These are phyloP conservation scores for Maudiozyma turicensis DNA, from an alignment of 805 yeast species.

Conservation along the genomic window DNA sequence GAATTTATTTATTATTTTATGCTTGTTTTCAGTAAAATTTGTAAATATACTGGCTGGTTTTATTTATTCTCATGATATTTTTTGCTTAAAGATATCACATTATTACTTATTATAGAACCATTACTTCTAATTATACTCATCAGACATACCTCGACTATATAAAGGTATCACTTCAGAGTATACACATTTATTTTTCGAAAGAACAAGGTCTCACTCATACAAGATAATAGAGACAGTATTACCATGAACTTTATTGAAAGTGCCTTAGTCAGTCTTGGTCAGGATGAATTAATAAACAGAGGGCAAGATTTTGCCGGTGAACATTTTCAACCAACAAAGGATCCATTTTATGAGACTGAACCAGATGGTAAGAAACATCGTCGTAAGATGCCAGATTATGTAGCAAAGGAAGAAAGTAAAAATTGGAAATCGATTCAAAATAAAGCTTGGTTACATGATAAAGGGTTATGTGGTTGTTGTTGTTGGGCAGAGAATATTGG, in stretches of 20 bases:
- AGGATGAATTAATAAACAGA: constrained; percentile 15
- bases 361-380: constrained; percentile 37
- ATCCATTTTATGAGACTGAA: constrained; percentile 50
- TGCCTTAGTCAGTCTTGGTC: constrained; percentile 4
- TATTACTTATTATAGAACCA: too few relatives aligned
- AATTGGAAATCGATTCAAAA: constrained; percentile 65
- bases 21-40: too few relatives aligned
- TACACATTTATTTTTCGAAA: not conserved
- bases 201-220: too few relatives aligned
- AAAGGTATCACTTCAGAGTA: too few relatives aligned
- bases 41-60: too few relatives aligned
- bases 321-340: constrained; percentile 30
- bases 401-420: constrained; percentile 49
- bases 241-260: constrained; percentile 8
- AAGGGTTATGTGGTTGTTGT: constrained; percentile 68
- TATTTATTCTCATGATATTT: too few relatives aligned
- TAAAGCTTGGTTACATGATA: constrained; percentile 82
- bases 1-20: too few relatives aligned
- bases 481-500: constrained; percentile 63
- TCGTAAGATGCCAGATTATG: constrained; percentile 41
- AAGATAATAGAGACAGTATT: not conserved
- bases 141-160: too few relatives aligned
- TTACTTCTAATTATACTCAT: too few relatives aligned
- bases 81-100: too few relatives aligned
- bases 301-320: constrained; percentile 20